Base-by-base conservation (phyloP, 305 asterid genomes). In the Fraxinus angustifolia region DNA sequence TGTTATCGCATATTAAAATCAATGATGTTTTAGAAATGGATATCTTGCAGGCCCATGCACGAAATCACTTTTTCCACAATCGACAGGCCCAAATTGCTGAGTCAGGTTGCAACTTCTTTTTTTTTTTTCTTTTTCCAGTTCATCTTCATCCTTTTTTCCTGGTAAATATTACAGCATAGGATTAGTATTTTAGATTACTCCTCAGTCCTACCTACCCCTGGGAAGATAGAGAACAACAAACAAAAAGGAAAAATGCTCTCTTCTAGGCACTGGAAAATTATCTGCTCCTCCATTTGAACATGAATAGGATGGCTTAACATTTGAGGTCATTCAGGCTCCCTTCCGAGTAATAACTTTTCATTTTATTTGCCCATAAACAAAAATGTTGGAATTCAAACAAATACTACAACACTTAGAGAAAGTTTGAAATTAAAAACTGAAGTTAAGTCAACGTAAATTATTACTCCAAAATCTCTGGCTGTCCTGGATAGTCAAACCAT, bases 71-170 rank as follows among this genome's bases (percentile, higher is more conserved):
- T 89, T 85, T 89, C 92, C 80, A 84, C 88, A 21, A 16, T 84
- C 56, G 92, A 89, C 87, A 86, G 77, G 83, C 92, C 92, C 79
- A 89, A 89, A 83, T 75, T 88, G 50, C 89, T 89, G 31, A 83
- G 89, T 79, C 88, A 89, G 92, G 92, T 89, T 19, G 56, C 60
- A 53, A 34, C 33, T 62, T 45, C 14, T 79, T 10, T 50, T 81
- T 30, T 50, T 81, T 30, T 40, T 71, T 45, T 6, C 35, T 67
- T 23, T 26, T 21, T 76, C 48, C 70, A 56, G 79, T 34, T 76
- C 58, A 70, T 80, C 50, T 50, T n/a, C 17, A n/a, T 50, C 48
- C 71, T 50, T 62, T 53, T 50, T 70, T 82, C 73, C 75, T 79
- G 75, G 40, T 33, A 70, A 70, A 70, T 16, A 3, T 70, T 33